Evolutionary conservation across 441 rosid genomes (phyloP), one percentile per base, ranked within the genome.

Genomic region (Brassica balearica): DNA sequence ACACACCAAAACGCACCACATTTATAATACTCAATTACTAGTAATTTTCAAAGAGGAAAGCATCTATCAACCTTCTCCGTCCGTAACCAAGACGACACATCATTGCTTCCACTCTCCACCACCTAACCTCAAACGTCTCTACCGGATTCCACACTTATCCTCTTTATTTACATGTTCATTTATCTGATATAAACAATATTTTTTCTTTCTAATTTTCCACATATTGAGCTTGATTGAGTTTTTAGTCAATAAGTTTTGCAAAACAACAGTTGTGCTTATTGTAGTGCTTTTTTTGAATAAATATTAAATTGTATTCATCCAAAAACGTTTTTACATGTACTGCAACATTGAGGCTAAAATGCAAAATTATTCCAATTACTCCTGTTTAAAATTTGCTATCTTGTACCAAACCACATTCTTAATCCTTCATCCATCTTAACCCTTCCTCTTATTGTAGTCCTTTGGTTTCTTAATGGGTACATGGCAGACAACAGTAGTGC

Each of bases 71-170:
- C 19, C 9, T 38, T 68, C 68, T 15, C 23, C 38, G 53, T 68
- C 69, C 69, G 69, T 76, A 9, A 32, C 19, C 56, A 61, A 48
- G 43, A 69, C 74, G 74, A 61, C 74, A 61, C 74, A 61, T 69
- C 69, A 61, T 69, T 69, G 69, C 8, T 61, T 61, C 27, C 27
- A 25, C 27, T 25, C 27, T 9, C 74, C 69, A 76, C 43, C 68
- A 76, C 79, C 69, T 69, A 61, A 68, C 69, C 61, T 70, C 65
- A 56, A 58, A 43, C 70, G 32, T 43, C 74, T 56, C 51, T 32
- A 32, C 51, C 73, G 14, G 22, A 55, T 56, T 70, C 41, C 22
- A 48, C 55, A 22, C 6, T 51, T 5, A 3, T 48, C 7, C 22
- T 10, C 12, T 25, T 27, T n/a, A 2, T 7, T 2, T 55, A 55